A percentile compares a stretch with the other conserved stretches of the same genome.
These are phyloP conservation scores for Hanseniaspora occidentalis DNA, from an alignment of 805 yeast species.

Conservation along the genomic window DNA sequence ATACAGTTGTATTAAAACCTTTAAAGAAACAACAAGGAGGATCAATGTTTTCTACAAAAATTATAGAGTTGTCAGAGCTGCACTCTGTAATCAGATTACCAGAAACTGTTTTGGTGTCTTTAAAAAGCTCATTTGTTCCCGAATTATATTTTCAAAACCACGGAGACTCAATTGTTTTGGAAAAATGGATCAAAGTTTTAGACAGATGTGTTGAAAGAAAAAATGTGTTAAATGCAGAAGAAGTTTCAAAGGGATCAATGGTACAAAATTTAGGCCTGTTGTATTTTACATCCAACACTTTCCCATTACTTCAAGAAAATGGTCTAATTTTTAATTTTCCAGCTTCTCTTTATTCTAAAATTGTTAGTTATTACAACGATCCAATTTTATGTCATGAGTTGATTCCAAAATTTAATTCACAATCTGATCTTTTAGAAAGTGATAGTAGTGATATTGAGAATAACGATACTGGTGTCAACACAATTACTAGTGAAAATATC, in stretches of 20 bases:
- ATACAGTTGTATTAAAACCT: not conserved
- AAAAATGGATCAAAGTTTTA: not conserved
- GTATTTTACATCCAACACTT: not conserved
- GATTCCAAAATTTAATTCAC: not conserved
- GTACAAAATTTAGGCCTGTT: not conserved
- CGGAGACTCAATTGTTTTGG: not conserved
- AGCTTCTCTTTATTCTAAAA: not conserved
- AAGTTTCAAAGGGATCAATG: too few species aligned
- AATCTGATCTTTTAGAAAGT: too few species aligned
- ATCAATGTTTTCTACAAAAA: not conserved
- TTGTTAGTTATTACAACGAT: conserved; percentile 6
- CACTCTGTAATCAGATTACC: not conserved
- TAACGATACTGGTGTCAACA: not conserved
- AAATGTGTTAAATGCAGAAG: too few species aligned
- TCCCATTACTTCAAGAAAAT: not conserved
- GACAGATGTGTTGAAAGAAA: not conserved
- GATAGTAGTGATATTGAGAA: conserved; percentile 1
- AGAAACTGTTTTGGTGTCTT: not conserved
- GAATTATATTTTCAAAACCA: not conserved
- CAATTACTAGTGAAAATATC: not conserved
- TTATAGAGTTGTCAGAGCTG: not conserved
- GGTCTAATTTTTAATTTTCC: not conserved
- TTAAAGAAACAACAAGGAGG: not conserved
- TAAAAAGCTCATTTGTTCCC: not conserved
- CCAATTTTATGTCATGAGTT: not conserved